phyloP scores from a whole-genome alignment of 2,329 filamentous ascomycete genomes.

The Davidsoniella virescens region DNA sequence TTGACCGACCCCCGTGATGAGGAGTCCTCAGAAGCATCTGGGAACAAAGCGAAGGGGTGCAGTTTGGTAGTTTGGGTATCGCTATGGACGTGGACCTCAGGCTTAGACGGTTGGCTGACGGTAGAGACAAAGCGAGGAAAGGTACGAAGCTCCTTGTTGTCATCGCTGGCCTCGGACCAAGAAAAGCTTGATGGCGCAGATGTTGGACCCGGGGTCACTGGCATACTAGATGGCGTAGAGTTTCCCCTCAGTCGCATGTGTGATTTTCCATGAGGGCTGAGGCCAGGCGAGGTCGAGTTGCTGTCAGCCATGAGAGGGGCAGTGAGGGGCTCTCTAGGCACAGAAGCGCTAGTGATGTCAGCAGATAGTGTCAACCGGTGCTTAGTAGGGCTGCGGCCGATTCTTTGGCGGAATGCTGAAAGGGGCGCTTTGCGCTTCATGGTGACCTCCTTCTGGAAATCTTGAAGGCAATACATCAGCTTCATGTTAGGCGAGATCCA shows the following conservation, averaged over 20 bases:
- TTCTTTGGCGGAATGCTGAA: slow-evolving; percentile 32
- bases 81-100: not conserved
- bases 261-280: slow-evolving; percentile 20
- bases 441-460: slow-evolving; percentile 52
- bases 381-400: slow-evolving; percentile 40
- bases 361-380: slow-evolving; percentile 45
- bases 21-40: not conserved
- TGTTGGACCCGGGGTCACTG: slow-evolving; percentile 45
- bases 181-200: slow-evolving; percentile 49
- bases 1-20: not conserved
- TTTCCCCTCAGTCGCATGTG: slow-evolving; percentile 33
- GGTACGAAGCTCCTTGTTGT: slow-evolving; percentile 22
- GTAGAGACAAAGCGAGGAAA: slow-evolving; percentile 26
- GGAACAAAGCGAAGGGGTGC: not conserved
- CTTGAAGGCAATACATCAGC: slow-evolving; percentile 74
- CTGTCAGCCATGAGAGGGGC: slow-evolving; percentile 43
- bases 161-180: slow-evolving; percentile 37
- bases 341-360: slow-evolving; percentile 33
- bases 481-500: slow-evolving; percentile 92
- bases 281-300: slow-evolving; percentile 14
- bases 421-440: slow-evolving; percentile 30
- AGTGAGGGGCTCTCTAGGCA: slow-evolving; percentile 40
- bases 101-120: not conserved
- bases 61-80: not conserved
- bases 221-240: slow-evolving; percentile 33